Evolutionary conservation across 1,284 basidiomycete species (phyloP).

Genomic region (Cutaneotrichosporon mucoides): DNA sequence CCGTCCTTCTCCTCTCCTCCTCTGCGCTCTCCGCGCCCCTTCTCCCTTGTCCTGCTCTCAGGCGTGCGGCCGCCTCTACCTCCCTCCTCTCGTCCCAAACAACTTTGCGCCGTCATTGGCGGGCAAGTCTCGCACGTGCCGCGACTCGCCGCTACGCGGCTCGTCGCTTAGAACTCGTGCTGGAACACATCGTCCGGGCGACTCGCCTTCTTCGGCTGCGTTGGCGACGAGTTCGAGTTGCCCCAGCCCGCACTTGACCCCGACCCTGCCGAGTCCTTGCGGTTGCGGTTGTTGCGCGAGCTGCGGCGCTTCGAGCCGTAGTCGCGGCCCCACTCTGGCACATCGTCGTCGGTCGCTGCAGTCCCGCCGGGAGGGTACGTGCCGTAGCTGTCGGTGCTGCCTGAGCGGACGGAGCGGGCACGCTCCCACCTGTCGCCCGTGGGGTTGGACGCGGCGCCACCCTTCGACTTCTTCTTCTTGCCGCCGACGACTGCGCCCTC

Average conservation of each 20-base stretch:
- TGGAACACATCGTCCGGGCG: constrained; percentile 32
- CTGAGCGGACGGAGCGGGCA: constrained; percentile 21
- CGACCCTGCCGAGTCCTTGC: constrained; percentile 2
- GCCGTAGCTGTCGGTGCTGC: constrained; percentile 21
- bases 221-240: neutral
- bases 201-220: constrained; percentile 3
- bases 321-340: constrained; percentile 50
- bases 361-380: constrained; percentile 29
- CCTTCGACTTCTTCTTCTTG: constrained; percentile 15
- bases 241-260: neutral
- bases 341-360: constrained; percentile 44
- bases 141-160: neutral
- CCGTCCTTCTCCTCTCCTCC: no score
- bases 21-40: no score
- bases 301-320: constrained; percentile 41
- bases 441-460: neutral
- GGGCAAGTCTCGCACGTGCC: no score
- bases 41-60: neutral
- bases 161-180: constrained; percentile 33
- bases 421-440: constrained; percentile 39
- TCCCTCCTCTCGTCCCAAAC: neutral
- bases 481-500: constrained; percentile 41
- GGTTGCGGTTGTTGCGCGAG: constrained; percentile 22
- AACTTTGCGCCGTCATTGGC: no score
- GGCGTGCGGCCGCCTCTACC: neutral